Conservation (phyloP, 2,329 filamentous ascomycete genomes). For the Colletotrichum destructivum region DNA sequence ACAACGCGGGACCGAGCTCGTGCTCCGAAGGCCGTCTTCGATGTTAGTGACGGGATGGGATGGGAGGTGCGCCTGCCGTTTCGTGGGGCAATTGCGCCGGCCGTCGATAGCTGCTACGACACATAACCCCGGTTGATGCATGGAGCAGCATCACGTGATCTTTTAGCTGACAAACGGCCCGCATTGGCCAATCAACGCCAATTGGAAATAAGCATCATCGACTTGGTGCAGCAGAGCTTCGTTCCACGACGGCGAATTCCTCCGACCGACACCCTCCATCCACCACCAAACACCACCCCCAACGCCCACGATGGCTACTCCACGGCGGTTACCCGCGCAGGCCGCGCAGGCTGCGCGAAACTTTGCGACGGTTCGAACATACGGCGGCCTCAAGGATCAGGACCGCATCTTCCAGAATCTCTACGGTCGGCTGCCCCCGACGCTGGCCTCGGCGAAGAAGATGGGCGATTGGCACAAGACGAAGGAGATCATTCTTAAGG, state of each 20-base stretch:
- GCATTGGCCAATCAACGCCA: slow-evolving; percentile 60
- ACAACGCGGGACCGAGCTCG: background rate
- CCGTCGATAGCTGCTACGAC: slow-evolving; percentile 5
- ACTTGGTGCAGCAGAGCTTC: slow-evolving; percentile 36
- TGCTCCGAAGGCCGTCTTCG: background rate
- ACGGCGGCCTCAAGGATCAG: slow-evolving; percentile 94
- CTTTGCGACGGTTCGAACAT: slow-evolving; percentile 84
- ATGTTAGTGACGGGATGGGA: slow-evolving; percentile 19
- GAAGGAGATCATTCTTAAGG: slow-evolving; percentile 97
- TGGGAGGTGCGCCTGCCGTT: background rate
- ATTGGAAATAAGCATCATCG: slow-evolving; percentile 42
- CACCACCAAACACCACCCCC: slow-evolving; percentile 46
- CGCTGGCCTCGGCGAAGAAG: slow-evolving; percentile 95
- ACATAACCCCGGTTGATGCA: slow-evolving; percentile 41
- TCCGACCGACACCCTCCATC: slow-evolving; percentile 50
- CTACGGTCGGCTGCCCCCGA: slow-evolving; percentile 91
- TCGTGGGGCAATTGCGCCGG: slow-evolving; percentile 20
- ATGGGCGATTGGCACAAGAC: slow-evolving; percentile 99
- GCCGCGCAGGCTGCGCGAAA: slow-evolving; percentile 43
- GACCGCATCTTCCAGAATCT: slow-evolving; percentile 99
- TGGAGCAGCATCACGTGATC: background rate
- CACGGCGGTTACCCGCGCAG: slow-evolving; percentile 50
- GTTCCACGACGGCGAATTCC: slow-evolving; percentile 39
- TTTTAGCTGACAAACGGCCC: slow-evolving; percentile 46
- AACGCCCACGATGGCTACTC: slow-evolving; percentile 59